phyloP scores from a whole-genome alignment of 352 stramenopile genomes.

The Phytophthora hybrid region DNA sequence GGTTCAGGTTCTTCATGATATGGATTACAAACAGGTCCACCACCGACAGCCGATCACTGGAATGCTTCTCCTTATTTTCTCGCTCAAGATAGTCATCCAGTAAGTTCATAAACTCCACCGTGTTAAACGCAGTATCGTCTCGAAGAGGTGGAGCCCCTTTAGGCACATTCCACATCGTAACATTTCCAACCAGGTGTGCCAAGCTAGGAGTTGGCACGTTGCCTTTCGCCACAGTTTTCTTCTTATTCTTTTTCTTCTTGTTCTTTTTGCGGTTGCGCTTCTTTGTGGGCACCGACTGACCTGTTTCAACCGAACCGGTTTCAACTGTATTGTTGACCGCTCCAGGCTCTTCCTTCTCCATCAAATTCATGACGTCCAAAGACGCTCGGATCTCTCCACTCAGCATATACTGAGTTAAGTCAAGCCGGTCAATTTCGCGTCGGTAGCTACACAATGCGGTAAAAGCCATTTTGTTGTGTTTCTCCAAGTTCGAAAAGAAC shows the following conservation, averaged over 20 bases:
- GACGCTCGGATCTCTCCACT: constrained; percentile 33
- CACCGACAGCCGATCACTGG: constrained; percentile 16
- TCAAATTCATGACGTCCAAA: not conserved
- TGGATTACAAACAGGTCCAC: constrained; percentile 40
- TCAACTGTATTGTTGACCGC: not conserved
- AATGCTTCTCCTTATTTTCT: constrained; percentile 10
- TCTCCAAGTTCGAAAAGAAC: constrained; percentile 30
- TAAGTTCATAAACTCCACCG: constrained; percentile 21
- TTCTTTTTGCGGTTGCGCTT: constrained; percentile 1
- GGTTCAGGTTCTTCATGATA: constrained; percentile 25
- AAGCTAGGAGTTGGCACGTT: not conserved
- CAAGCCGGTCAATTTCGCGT: constrained; percentile 28
- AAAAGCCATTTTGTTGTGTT: constrained; percentile 10
- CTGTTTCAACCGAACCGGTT: not conserved
- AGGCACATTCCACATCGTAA: constrained; percentile 42
- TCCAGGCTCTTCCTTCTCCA: constrained; percentile 16
- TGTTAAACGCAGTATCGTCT: constrained; percentile 29
- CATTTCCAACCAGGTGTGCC: constrained; percentile 21
- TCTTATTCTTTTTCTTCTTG: constrained; percentile 20
- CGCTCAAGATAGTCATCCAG: constrained; percentile 16
- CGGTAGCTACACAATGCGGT: constrained; percentile 14
- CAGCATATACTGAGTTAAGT: constrained; percentile 38
- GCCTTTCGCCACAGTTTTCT: not conserved
- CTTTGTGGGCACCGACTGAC: constrained; percentile 3
- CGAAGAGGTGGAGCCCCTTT: constrained; percentile 11